Base-by-base conservation (phyloP, 1,284 basidiomycete species). In the Schizopora paradoxa region DNA sequence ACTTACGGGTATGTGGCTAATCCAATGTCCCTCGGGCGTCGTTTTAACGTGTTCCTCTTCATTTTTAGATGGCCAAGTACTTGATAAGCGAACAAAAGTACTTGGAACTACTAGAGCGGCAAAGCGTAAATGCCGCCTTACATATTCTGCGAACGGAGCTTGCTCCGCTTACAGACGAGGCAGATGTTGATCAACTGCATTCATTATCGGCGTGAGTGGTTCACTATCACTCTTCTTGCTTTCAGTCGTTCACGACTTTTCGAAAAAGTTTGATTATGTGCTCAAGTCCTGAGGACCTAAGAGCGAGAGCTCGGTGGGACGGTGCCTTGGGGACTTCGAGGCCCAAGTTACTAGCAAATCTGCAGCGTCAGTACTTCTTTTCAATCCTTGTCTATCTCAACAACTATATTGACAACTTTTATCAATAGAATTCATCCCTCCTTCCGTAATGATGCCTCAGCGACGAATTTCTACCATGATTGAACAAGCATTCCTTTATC, bases 51-150 rank as follows among this genome's bases (percentile, higher is more conserved):
- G 21, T 27, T n/a, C 41, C 38, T 31, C 43, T 51, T 49, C 48
- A 48, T 51, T 41, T 47, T 48, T 56, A 95, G 84, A 79, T 86
- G 56, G 84, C 89, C 16, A 82, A 76, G 52, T 96, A 95, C 65
- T 70, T 94, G 53, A 86, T 99, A 48, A 84, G 85, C 49, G 86
- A 89, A 66, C 95, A 99, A 74, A 94, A 96, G 67, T 99, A 97
- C 63, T 75, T 99, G 34, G 95, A 99, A 61, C 73, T 91, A n/a
- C 73, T 99, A 40, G 95, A 98, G 59, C 73, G 79, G 2, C 77
- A 79, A 51, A 84, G 86, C 64, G 86, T 82, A 8, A 88, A 89
- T 43, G 77, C 79, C 54, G 95, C 96, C 7, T 68, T 99, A 31
- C 76, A 83, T 31, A 86, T 96, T 3, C 70, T 99, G 39, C 79